A percentile compares a stretch with the other conserved stretches of the same genome.
Evolutionary conservation across 2,329 filamentous ascomycete genomes (phyloP).

Genomic region (Talaromyces sp.): DNA sequence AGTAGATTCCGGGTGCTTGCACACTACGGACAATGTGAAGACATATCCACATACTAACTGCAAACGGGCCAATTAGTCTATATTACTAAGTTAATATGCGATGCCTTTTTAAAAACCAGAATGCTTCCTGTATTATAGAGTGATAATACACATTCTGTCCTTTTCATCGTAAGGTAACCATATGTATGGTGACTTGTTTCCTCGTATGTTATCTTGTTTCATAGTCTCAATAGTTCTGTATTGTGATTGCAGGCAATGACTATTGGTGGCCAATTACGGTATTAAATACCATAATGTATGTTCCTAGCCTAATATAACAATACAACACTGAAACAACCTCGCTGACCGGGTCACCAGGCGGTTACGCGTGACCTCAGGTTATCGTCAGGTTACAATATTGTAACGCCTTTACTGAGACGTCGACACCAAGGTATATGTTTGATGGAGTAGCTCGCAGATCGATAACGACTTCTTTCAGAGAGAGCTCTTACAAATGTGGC

Average conservation of each 20-base stretch:
- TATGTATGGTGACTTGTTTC: not conserved
- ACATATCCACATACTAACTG: not conserved
- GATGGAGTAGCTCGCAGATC: not conserved
- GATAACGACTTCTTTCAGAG: not conserved
- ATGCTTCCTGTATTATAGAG: not conserved
- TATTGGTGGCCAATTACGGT: too few relatives aligned
- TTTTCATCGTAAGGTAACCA: not conserved
- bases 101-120: not conserved
- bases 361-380: not conserved
- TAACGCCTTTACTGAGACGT: not conserved
- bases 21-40: not conserved
- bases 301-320: not conserved
- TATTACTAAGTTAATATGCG: not conserved
- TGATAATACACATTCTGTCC: not conserved
- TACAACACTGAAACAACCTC: not conserved
- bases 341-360: not conserved
- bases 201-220: not conserved
- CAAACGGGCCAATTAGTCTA: not conserved
- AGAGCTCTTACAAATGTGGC: not conserved
- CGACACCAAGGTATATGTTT: not conserved
- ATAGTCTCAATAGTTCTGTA: too few relatives aligned
- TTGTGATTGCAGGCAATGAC: not conserved
- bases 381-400: not conserved
- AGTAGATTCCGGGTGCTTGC: not conserved
- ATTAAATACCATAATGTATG: too few relatives aligned